Evolutionary conservation across 306 rosid species (phyloP).

Genomic region (Inga oerstediana): DNA sequence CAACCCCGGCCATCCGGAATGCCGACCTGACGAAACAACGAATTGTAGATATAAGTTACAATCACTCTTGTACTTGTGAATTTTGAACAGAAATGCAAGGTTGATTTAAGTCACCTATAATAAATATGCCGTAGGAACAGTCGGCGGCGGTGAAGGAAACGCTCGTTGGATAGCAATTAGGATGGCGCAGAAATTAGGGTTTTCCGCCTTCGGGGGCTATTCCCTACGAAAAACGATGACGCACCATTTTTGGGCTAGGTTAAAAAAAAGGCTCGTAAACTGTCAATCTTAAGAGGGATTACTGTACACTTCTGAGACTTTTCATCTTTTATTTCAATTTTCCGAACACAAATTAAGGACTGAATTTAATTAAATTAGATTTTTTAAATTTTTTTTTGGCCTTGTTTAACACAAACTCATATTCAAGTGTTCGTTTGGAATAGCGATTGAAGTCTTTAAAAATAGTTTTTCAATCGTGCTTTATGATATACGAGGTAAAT

Average conservation of each 20-base stretch:
- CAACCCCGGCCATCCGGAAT: constrained; percentile 43
- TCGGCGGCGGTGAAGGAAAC: not conserved
- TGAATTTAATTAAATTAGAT: not conserved
- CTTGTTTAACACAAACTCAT: too few species aligned
- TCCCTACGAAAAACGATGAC: not conserved
- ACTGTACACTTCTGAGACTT: too few species aligned
- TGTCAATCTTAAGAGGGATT: not conserved
- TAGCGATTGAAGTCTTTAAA: too few species aligned
- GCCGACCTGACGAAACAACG: constrained; percentile 15
- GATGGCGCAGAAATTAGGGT: constrained; percentile 30
- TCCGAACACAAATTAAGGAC: not conserved
- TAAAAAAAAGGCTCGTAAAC: not conserved
- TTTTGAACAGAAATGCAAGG: not conserved
- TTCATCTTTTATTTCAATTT: too few species aligned
- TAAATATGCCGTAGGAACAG: constrained; percentile 33
- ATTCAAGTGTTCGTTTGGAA: too few species aligned
- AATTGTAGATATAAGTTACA: not conserved
- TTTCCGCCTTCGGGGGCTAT: constrained; percentile 15
- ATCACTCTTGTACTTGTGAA: not conserved
- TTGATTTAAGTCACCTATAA: constrained; percentile 29
- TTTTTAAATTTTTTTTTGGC: too few species aligned
- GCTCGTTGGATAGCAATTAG: constrained; percentile 32
- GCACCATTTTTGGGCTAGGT: not conserved
- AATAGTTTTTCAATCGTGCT: too few species aligned
- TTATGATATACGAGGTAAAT: too few species aligned